A percentile compares a stretch with the other conserved stretches of the same genome.
phyloP scores from a whole-genome alignment of 1,284 basidiomycete species.

The Cutaneotrichosporon cavernicola region DNA sequence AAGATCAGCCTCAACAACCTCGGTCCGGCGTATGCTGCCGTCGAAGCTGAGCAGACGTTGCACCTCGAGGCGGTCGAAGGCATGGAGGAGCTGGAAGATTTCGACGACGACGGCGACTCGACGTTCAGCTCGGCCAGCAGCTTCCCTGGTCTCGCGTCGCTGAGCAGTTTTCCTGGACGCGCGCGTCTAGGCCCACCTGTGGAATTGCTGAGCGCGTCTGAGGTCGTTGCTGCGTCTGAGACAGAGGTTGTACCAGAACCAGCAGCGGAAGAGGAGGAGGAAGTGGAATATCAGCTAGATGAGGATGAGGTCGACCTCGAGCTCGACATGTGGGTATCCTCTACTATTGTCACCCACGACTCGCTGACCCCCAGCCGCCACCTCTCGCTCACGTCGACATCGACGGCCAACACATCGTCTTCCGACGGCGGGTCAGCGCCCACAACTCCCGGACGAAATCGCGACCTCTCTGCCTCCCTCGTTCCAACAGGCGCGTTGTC shows the following conservation, averaged over 20 bases:
- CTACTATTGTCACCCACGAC: background rate
- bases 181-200: background rate
- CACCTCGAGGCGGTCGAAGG: conserved; percentile 6
- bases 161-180: background rate
- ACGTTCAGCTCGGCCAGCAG: background rate
- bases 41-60: conserved; percentile 1
- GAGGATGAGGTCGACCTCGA: conserved; percentile 13
- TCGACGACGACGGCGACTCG: conserved; percentile 11
- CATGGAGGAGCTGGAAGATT: conserved; percentile 10
- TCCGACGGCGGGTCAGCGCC: conserved; percentile 8
- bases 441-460: conserved; percentile 5
- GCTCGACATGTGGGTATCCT: conserved; percentile 13
- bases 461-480: background rate
- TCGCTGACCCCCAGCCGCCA: conserved; percentile 1
- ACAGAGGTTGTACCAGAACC: background rate
- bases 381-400: conserved; percentile 2
- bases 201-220: background rate
- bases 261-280: background rate
- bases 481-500: conserved; percentile 1
- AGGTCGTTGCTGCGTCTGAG: background rate
- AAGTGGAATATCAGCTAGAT: background rate
- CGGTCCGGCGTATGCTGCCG: conserved; percentile 8
- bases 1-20: conserved; percentile 21
- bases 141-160: background rate
- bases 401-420: background rate